Base-by-base conservation (phyloP, 2,329 filamentous ascomycete species). In the Botrytis porri region DNA sequence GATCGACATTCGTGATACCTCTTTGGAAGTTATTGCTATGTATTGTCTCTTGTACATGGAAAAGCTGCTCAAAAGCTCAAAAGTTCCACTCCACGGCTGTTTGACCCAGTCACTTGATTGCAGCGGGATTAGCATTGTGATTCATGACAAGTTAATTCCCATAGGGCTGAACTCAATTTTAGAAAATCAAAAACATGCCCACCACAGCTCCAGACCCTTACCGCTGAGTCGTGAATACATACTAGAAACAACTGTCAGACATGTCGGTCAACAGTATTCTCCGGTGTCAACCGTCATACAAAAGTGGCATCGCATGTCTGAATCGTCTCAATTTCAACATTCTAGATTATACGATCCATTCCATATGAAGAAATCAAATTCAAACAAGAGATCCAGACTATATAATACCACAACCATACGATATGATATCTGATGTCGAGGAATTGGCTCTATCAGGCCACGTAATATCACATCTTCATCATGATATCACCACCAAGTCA, bases 221-320 rank as follows among this genome's bases (percentile, higher is more conserved):
- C 12, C 25, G 12, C 8, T 14, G 10, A 54, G 7, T 14, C 12
- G n/a, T n/a, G n/a, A n/a, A n/a, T n/a, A n/a, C n/a, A n/a, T n/a
- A n/a, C n/a, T n/a, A n/a, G n/a, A n/a, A n/a, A n/a, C n/a, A n/a
- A n/a, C n/a, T n/a, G n/a, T n/a, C n/a, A n/a, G n/a, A n/a, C n/a
- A 14, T 51, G 1, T 51, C 12, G 12, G 0, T 1, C 10, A 51
- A 51, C 12, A 4, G 25, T 2, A 0, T n/a, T n/a, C 12, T 51
- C 22, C 48, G 0, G 2, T 16, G 0, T 3, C 25, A n/a, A n/a
- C 4, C 4, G 25, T 1, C 10, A 1, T 51, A 51, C 7, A 12
- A 51, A 51, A n/a, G 25, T n/a, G n/a, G 3, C 10, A 51, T 10
- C 1, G 22, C 9, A 51, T 25, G n/a, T n/a, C 22, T 0, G 1